Conservation (phyloP, 2,329 filamentous ascomycete species). For the Davidsoniella virescens region DNA sequence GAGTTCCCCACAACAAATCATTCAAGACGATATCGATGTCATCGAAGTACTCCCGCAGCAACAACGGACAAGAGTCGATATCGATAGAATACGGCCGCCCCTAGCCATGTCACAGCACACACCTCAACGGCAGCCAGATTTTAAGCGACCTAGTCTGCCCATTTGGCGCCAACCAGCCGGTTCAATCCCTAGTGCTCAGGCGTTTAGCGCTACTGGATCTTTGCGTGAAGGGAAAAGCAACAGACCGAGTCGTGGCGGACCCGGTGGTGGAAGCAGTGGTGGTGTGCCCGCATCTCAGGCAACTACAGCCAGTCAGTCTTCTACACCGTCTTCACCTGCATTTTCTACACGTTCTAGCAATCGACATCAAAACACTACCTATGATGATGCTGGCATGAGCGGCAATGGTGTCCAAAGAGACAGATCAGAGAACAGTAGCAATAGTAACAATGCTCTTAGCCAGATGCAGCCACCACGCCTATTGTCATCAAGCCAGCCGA, state of each 20-base stretch:
- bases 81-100: no score
- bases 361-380: not conserved
- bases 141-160: not conserved
- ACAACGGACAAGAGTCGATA: no score
- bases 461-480: conserved; percentile 5
- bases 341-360: conserved; percentile 16
- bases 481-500: conserved; percentile 14
- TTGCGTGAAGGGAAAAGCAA: no score
- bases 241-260: not conserved
- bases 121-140: not conserved
- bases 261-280: conserved; percentile 12
- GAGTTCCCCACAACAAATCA: no score
- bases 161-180: conserved; percentile 1
- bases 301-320: conserved; percentile 24
- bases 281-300: conserved; percentile 27
- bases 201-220: not conserved
- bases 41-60: no score
- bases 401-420: not conserved
- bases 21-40: no score
- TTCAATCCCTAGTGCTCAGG: not conserved
- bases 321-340: conserved; percentile 17
- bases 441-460: not conserved
- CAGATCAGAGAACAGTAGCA: not conserved
- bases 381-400: no score
- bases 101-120: not conserved